A percentile compares a stretch with the other conserved stretches of the same genome.
These are phyloP conservation scores for Diddensiella santjacobensis DNA, from an alignment of 805 yeast genomes.

Conservation along the genomic window DNA sequence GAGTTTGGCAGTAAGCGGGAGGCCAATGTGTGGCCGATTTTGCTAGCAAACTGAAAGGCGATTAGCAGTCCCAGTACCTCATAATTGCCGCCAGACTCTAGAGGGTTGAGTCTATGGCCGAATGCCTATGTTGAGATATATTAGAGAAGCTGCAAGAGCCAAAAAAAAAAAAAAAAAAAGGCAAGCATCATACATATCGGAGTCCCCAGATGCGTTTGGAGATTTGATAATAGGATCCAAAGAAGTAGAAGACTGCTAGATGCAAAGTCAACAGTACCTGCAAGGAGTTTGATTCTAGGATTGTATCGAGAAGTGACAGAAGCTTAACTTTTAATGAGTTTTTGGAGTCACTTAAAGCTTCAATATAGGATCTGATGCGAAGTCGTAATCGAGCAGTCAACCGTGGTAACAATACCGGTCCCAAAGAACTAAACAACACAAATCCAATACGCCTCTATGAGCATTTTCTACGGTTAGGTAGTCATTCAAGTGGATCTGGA, in stretches of 20 bases:
- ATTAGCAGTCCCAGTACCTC: slow-evolving; percentile 58
- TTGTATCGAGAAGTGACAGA: not conserved
- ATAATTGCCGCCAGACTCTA: slow-evolving; percentile 45
- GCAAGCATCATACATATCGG: slow-evolving; percentile 53
- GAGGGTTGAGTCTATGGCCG: slow-evolving; percentile 33
- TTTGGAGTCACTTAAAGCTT: not conserved
- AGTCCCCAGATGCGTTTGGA: slow-evolving; percentile 76
- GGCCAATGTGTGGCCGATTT: not conserved
- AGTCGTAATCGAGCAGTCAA: slow-evolving; percentile 22
- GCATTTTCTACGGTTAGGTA: slow-evolving; percentile 13
- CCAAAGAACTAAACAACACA: slow-evolving; percentile 53
- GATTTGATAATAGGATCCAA: slow-evolving; percentile 75
- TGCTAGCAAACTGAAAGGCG: slow-evolving; percentile 26
- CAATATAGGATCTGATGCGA: slow-evolving; percentile 5
- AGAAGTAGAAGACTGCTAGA: slow-evolving; percentile 75
- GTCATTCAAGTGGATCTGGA: not conserved
- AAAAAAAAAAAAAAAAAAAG: not conserved
- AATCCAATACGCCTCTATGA: slow-evolving; percentile 48
- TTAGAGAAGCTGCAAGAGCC: no score
- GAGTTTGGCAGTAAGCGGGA: not conserved
- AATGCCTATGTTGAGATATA: slow-evolving; percentile 23
- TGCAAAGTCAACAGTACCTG: slow-evolving; percentile 59
- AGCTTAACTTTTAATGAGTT: not conserved
- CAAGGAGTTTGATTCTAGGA: slow-evolving; percentile 13
- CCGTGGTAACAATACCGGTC: slow-evolving; percentile 50